phyloP scores from a whole-genome alignment of 2,329 filamentous ascomycete species.

The Thermoascus crustaceus region DNA sequence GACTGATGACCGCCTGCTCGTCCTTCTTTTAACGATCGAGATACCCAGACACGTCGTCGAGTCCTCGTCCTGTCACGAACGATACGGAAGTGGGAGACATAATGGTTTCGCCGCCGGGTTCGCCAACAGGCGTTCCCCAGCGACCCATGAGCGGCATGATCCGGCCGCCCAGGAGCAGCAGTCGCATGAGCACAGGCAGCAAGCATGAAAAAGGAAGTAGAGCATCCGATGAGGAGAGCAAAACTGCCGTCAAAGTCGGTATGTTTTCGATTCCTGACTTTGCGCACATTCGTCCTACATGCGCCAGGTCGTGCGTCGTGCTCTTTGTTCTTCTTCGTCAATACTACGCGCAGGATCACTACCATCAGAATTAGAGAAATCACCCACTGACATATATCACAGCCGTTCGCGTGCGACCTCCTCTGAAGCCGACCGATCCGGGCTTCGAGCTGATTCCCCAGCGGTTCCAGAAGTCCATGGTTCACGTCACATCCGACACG shows the following conservation, averaged over 20 bases:
- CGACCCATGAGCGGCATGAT: conserved; percentile 77
- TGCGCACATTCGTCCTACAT: too few species aligned
- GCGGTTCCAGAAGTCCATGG: conserved; percentile 86
- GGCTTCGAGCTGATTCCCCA: conserved; percentile 93
- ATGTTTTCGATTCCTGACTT: too few species aligned
- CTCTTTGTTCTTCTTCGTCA: too few species aligned
- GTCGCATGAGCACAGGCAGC: conserved; percentile 72
- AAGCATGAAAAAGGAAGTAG: conserved; percentile 68
- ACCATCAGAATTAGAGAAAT: background rate
- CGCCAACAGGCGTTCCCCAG: conserved; percentile 50
- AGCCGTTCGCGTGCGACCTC: conserved; percentile 90
- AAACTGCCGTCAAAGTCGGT: conserved; percentile 95
- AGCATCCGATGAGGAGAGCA: conserved; percentile 80
- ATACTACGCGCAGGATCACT: conserved; percentile 1
- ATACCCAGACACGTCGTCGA: conserved; percentile 2
- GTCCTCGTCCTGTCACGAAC: background rate
- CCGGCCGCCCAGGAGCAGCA: conserved; percentile 67
- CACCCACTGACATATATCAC: conserved; percentile 12
- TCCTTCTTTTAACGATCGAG: conserved; percentile 11
- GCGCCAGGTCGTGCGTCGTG: too few species aligned
- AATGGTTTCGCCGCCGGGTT: conserved; percentile 63
- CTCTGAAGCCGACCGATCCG: conserved; percentile 73
- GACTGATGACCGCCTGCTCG: conserved; percentile 13
- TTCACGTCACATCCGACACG: conserved; percentile 78
- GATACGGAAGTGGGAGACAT: conserved; percentile 32